Evolutionary conservation across 345 rosid species (phyloP), one percentile per base, ranked within the genome.

Genomic region (Murraya paniculata): DNA sequence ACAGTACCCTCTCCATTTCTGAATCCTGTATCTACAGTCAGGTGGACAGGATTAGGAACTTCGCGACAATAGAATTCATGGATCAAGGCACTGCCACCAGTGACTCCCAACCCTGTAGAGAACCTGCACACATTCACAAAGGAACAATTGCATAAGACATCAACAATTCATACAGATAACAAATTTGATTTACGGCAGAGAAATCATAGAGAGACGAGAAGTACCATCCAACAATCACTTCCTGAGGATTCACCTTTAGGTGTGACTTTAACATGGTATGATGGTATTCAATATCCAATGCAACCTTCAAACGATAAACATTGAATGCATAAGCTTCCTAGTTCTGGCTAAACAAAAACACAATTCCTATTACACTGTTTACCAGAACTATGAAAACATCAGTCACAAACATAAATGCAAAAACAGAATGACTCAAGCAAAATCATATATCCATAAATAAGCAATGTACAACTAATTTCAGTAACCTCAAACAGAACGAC

Each of bases 161-260:
- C 3, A 25, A 82, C 19, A 77, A 27, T 33, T 62, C 76, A 71
- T 11, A 39, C 9, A 11, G 22, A 13, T 5, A 59, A 18, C 57
- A 53, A 53, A 53, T 16, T 53, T 53, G 57, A 53, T 53, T 53
- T 53, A 53, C 7, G 6, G 57, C 57, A 8, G 36, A 28, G 7
- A 74, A 69, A 70, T 39, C 31, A 72, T 25, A 35, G 71, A 41
- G 45, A 50, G 13, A 72, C 9, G 45, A 76, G 56, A 85, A 38
- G 79, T 91, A 94, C 99, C 99, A 96, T 91, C 98, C 99, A 55
- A 96, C 97, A 77, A 96, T 96, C 38, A 86, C 90, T 87, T 96
- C 98, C 85, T 94, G 94, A 0, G 99, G 98, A 78, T 96, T 96
- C 79, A 96, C 98, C 82, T 94, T 96, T 24, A 86, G 88, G 76